Evolutionary conservation across 148 eudicot species (phyloP).

Genomic region (Fallopia convolvulus): DNA sequence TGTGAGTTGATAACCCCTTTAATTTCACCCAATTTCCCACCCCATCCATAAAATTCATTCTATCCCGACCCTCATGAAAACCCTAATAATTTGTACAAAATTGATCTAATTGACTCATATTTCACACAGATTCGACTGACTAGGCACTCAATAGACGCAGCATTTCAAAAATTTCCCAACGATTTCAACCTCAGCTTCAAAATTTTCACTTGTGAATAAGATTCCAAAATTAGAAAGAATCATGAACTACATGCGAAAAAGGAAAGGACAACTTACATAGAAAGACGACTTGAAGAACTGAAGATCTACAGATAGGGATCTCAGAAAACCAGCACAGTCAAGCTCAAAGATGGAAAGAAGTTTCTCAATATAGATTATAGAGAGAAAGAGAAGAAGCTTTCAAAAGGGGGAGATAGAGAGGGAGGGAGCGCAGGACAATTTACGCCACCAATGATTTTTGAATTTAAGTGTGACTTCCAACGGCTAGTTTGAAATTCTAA

Average conservation of each 20-base stretch:
- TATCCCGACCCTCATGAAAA: not conserved
- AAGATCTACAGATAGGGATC: not conserved
- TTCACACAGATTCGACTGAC: not conserved
- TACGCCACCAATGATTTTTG: slow-evolving; percentile 5
- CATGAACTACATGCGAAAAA: not conserved
- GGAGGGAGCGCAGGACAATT: not conserved
- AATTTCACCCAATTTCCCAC: not conserved
- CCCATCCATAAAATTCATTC: not conserved
- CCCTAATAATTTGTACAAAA: not conserved
- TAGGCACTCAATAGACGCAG: not conserved
- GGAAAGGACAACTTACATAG: not conserved
- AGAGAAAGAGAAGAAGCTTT: not conserved
- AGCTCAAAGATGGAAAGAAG: not conserved
- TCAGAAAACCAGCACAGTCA: not conserved
- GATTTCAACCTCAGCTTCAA: not conserved
- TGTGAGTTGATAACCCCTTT: not conserved
- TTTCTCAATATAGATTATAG: not conserved
- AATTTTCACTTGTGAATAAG: not conserved
- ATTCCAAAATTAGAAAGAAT: slow-evolving; percentile 6
- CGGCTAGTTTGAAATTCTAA: slow-evolving; percentile 9
- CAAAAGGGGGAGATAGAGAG: not conserved
- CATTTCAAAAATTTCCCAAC: not conserved
- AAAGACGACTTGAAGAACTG: not conserved
- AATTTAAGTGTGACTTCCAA: slow-evolving; percentile 7
- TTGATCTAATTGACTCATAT: not conserved